Evolutionary conservation across 768 basidiomycete genomes (phyloP).

Genomic region (Pleurotus tuoliensis): DNA sequence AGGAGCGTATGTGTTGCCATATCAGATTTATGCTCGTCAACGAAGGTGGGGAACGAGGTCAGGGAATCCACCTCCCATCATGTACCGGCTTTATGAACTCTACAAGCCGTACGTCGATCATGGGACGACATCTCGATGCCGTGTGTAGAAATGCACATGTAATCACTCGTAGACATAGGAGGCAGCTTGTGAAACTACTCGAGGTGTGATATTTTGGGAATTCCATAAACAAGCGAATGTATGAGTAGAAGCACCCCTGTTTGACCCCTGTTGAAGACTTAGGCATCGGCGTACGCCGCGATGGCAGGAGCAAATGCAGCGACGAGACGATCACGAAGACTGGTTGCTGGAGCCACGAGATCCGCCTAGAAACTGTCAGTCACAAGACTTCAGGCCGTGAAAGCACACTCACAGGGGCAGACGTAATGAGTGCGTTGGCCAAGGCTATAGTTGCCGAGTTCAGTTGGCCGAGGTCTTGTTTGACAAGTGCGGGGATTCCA

Average conservation of each 20-base stretch:
- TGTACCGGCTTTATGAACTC: neutral
- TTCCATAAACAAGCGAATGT: no score
- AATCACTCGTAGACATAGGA: no score
- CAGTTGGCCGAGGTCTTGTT: conserved; percentile 21
- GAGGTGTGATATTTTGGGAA: no score
- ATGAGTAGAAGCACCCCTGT: no score
- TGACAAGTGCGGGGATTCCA: conserved; percentile 20
- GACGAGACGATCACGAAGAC: conserved; percentile 17
- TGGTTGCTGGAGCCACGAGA: conserved; percentile 15
- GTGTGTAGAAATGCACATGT: no score
- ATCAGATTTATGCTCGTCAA: neutral
- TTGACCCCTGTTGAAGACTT: neutral
- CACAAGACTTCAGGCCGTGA: neutral
- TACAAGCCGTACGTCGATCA: neutral
- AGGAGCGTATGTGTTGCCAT: conserved; percentile 57
- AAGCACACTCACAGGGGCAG: conserved; percentile 21
- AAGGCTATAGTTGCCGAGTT: conserved; percentile 21
- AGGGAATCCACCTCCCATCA: neutral
- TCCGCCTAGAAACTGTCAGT: conserved; percentile 12
- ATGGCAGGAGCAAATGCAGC: conserved; percentile 23
- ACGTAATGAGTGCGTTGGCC: conserved; percentile 20
- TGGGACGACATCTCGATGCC: neutral
- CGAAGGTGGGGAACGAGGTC: neutral
- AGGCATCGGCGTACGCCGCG: conserved; percentile 19
- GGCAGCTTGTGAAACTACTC: no score